Conservation (phyloP, 78 protist species). For the Speleostelium caveatum region DNA sequence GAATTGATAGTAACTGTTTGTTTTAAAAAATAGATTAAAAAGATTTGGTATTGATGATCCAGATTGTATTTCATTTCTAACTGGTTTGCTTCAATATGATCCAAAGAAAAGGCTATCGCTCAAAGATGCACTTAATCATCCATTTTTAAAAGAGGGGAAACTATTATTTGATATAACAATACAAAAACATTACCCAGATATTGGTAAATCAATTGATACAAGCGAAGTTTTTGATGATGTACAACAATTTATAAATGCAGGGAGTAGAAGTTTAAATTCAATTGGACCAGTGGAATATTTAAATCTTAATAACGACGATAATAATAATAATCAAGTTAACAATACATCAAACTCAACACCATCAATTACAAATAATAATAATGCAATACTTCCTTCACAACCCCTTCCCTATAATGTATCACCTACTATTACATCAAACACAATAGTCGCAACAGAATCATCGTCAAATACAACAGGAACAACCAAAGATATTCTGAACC, state of each 20-base stretch:
- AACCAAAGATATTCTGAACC: too few species aligned
- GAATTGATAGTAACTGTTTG: background rate
- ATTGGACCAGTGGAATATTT: slow-evolving; percentile 10
- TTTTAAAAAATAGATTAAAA: slow-evolving; percentile 2
- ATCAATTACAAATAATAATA: background rate
- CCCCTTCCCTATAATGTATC: too few species aligned
- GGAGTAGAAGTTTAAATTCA: too few species aligned
- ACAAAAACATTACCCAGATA: slow-evolving; percentile 11
- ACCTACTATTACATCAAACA: too few species aligned
- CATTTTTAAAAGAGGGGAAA: slow-evolving; percentile 39
- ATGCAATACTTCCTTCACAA: too few species aligned
- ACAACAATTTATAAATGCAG: background rate
- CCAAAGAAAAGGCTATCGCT: slow-evolving; percentile 50
- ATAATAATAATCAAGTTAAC: background rate
- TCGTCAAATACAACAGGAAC: too few species aligned
- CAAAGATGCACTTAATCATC: slow-evolving; percentile 34
- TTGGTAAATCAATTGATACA: too few species aligned
- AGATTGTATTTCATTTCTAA: slow-evolving; percentile 25
- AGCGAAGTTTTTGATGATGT: too few species aligned
- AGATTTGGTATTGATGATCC: slow-evolving; percentile 25
- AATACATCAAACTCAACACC: background rate
- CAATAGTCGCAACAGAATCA: too few species aligned
- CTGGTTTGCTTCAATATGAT: background rate
- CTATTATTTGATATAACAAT: slow-evolving; percentile 5
- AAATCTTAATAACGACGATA: slow-evolving; percentile 5